A percentile compares a stretch with the other conserved stretches of the same genome.
These are phyloP conservation scores for Aspergillus japonicus DNA, from an alignment of 2,329 filamentous ascomycete genomes.

Conservation along the genomic window DNA sequence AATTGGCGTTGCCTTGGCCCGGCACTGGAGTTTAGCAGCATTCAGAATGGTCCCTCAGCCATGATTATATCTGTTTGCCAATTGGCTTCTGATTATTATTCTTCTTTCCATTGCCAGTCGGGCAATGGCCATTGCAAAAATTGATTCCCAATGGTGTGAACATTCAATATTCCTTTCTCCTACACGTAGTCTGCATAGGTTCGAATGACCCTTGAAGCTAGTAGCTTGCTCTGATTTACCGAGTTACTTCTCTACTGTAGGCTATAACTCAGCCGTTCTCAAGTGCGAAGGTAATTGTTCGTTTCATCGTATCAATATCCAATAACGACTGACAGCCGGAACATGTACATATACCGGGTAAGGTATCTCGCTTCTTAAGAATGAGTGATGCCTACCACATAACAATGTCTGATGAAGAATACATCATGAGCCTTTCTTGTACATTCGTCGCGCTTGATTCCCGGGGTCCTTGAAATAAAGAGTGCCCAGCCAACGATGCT, in stretches of 20 bases:
- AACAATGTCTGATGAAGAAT: constrained; percentile 15
- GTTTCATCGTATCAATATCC: not conserved
- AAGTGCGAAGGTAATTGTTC: not conserved
- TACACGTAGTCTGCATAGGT: too few relatives aligned
- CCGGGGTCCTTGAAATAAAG: not conserved
- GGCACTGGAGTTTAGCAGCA: too few relatives aligned
- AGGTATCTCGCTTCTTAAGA: not conserved
- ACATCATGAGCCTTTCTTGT: not conserved
- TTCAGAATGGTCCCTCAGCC: too few relatives aligned
- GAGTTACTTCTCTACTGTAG: not conserved
- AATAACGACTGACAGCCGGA: not conserved
- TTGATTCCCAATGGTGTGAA: too few relatives aligned
- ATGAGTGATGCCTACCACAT: constrained; percentile 5
- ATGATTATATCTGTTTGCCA: too few relatives aligned
- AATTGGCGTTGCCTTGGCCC: too few relatives aligned
- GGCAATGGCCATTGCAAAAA: too few relatives aligned
- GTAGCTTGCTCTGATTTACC: too few relatives aligned
- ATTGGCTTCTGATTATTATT: too few relatives aligned
- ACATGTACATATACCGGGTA: not conserved
- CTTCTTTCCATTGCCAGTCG: too few relatives aligned
- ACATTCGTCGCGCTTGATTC: not conserved
- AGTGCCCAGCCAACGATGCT: not conserved
- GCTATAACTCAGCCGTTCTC: not conserved
- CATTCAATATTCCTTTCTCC: too few relatives aligned
- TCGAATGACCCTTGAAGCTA: too few relatives aligned